Percentiles rank a stretch among this genome's conserved stretches.
These are phyloP conservation scores for Selaginella moellendorffii DNA, from an alignment of 75 land plant species.

Conservation along the genomic window DNA sequence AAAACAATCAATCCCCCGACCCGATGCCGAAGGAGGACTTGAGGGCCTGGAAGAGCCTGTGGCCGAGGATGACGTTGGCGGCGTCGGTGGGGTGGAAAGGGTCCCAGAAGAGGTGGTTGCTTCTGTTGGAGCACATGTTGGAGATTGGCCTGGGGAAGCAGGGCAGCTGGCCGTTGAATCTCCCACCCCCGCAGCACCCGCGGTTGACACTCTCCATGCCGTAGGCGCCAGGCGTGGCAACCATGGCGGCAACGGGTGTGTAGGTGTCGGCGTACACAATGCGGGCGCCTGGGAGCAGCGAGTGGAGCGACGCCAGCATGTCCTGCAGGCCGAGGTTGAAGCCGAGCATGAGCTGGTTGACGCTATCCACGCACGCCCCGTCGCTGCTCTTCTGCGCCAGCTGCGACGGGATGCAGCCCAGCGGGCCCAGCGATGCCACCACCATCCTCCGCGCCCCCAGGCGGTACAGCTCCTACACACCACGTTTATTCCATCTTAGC, in stretches of 20 bases:
- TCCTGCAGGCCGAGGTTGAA: conserved; percentile 35
- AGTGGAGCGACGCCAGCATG: conserved; percentile 25
- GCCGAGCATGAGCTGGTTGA: conserved; percentile 24
- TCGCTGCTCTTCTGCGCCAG: conserved; percentile 28
- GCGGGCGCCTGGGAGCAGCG: conserved; percentile 24
- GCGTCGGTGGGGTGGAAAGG: conserved; percentile 70
- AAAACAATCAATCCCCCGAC: too few species aligned
- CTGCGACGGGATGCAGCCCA: conserved; percentile 77
- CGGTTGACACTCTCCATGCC: conserved; percentile 31
- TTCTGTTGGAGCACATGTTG: conserved; percentile 33
- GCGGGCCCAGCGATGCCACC: conserved; percentile 44
- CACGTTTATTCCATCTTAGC: background rate
- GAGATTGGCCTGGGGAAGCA: conserved; percentile 41
- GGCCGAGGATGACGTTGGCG: conserved; percentile 42
- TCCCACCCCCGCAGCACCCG: conserved; percentile 62
- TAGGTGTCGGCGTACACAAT: conserved; percentile 47
- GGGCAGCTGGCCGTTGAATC: conserved; percentile 35
- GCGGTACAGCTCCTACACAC: conserved; percentile 48
- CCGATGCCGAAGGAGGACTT: background rate
- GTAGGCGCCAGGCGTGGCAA: conserved; percentile 34
- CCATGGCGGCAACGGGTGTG: conserved; percentile 26
- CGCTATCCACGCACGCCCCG: conserved; percentile 36
- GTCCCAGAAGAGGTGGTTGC: conserved; percentile 59
- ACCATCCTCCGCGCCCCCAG: conserved; percentile 69
- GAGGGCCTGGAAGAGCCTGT: background rate